phyloP scores from a whole-genome alignment of 148 eudicot genomes.

The Cornus controversa region DNA sequence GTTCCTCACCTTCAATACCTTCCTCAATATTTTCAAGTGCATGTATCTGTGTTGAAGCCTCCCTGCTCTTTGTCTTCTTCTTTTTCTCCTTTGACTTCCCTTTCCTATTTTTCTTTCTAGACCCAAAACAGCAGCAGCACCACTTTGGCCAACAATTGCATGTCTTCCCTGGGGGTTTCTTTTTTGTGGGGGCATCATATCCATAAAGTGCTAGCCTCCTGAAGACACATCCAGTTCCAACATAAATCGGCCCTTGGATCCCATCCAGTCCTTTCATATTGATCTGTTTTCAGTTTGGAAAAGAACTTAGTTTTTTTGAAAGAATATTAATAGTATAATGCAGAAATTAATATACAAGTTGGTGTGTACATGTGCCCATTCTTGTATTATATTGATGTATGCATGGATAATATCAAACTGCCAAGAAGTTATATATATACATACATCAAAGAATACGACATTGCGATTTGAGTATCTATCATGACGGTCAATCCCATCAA shows the following conservation, averaged over 20 bases:
- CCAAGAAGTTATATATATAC: constrained; percentile 19
- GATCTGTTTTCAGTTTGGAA: constrained; percentile 44
- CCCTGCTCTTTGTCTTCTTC: constrained; percentile 54
- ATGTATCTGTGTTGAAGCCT: constrained; percentile 59
- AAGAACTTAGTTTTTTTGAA: not conserved
- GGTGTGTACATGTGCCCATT: no score
- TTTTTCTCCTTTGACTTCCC: constrained; percentile 47
- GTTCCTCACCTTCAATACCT: constrained; percentile 53
- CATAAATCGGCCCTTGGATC: constrained; percentile 91
- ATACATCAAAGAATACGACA: constrained; percentile 91
- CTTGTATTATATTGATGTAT: not conserved
- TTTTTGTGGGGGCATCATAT: constrained; percentile 77
- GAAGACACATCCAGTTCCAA: constrained; percentile 89
- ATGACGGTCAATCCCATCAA: constrained; percentile 96
- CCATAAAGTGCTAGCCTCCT: constrained; percentile 92
- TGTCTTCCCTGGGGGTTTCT: constrained; percentile 72
- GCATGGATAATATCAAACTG: not conserved
- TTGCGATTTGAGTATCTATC: constrained; percentile 92
- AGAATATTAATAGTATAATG: not conserved
- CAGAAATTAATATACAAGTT: not conserved
- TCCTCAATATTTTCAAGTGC: constrained; percentile 69
- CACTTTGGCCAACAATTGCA: constrained; percentile 91
- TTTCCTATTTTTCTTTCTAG: constrained; percentile 44
- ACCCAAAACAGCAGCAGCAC: constrained; percentile 58
- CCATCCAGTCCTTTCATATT: constrained; percentile 96